Evolutionary conservation across 371 early-diverging fungal genomes (phyloP).

Genomic region (Nematocida ironsii): DNA sequence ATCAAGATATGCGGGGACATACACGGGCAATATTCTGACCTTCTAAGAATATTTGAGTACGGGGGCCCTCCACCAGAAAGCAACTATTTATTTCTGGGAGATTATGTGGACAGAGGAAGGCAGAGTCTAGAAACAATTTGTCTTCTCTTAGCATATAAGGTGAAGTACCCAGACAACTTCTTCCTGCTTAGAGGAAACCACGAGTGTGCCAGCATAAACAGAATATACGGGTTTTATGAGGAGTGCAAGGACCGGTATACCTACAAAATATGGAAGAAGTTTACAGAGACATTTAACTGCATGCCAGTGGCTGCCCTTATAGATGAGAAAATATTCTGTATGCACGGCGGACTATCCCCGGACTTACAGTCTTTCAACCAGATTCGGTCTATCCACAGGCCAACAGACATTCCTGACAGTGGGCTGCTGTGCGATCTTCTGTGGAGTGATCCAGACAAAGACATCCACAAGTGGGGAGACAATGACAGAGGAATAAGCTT

Average conservation of each 20-base stretch:
- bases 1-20: conserved; percentile 92
- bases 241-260: conserved; percentile 93
- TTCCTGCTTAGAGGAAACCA: conserved; percentile 90
- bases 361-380: conserved; percentile 92
- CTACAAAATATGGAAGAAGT: conserved; percentile 93
- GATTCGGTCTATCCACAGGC: conserved; percentile 86
- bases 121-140: conserved; percentile 88
- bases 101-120: conserved; percentile 96
- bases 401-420: conserved; percentile 95
- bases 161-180: conserved; percentile 89
- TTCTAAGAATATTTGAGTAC: conserved; percentile 84
- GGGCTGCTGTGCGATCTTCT: conserved; percentile 95
- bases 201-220: conserved; percentile 87
- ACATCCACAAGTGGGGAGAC: conserved; percentile 86
- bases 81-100: conserved; percentile 90
- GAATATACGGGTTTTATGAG: conserved; percentile 94
- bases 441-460: conserved; percentile 97
- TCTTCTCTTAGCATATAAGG: conserved; percentile 86
- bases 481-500: conserved; percentile 97
- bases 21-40: conserved; percentile 92
- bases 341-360: conserved; percentile 97
- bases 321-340: conserved; percentile 87
- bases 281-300: conserved; percentile 95
- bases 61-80: conserved; percentile 81
- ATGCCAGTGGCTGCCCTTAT: conserved; percentile 91